Conservation (phyloP, 371 early-diverging fungal genomes). For the Thermomucor indicae-seudaticae region DNA sequence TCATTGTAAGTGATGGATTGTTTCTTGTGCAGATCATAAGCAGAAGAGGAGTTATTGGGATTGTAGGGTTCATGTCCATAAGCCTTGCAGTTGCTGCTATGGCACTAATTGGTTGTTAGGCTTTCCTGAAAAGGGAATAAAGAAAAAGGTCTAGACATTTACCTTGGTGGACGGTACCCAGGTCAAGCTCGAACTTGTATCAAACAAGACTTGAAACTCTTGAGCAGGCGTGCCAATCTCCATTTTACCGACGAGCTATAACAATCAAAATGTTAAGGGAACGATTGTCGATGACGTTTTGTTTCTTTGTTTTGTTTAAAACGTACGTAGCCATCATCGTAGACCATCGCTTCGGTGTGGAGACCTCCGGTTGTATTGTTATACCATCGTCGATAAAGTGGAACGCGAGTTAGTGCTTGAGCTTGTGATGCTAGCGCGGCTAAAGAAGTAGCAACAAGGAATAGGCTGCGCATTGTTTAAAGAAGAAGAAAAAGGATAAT, state of each 20-base stretch:
- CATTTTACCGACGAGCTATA: conserved; percentile 15
- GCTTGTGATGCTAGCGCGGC: conserved; percentile 2
- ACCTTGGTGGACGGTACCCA: conserved; percentile 44
- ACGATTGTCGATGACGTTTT: not conserved
- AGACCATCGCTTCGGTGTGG: conserved; percentile 27
- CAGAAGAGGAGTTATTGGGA: conserved; percentile 26
- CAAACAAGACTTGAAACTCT: conserved; percentile 34
- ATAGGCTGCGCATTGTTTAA: conserved; percentile 5
- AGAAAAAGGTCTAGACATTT: conserved; percentile 6
- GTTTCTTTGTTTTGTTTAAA: not conserved
- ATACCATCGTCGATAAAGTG: conserved; percentile 11
- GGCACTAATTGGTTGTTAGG: conserved; percentile 21
- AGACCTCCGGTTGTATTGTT: conserved; percentile 8
- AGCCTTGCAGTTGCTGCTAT: conserved; percentile 27
- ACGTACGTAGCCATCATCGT: conserved; percentile 40
- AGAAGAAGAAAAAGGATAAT: conserved; percentile 3
- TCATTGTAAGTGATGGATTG: conserved; percentile 34
- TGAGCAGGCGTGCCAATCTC: conserved; percentile 38
- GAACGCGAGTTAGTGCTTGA: conserved; percentile 8
- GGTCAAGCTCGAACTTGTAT: conserved; percentile 35
- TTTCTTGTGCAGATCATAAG: conserved; percentile 33
- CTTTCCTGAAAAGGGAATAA: not conserved
- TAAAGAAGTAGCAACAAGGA: conserved; percentile 10
- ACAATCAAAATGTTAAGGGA: not conserved
- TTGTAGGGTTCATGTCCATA: conserved; percentile 23